Base-by-base conservation (phyloP, 1,139 yeast species). In the Suhomyces wounanorum region DNA sequence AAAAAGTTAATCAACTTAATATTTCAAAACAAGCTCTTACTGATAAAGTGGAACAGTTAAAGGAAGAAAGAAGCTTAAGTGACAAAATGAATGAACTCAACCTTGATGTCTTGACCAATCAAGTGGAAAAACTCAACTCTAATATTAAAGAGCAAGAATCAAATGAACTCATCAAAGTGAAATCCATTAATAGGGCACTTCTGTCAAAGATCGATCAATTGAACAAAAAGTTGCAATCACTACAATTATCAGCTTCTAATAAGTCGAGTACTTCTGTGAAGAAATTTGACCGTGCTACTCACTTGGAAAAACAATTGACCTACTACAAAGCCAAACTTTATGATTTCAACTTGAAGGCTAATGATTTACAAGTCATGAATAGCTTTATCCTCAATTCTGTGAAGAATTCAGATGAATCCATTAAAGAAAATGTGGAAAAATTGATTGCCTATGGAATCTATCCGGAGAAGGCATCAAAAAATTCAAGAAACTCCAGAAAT, bases 281-380 rank as follows among this genome's bases (percentile, higher is more conserved):
- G 11, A 45, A 44, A 17, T 42, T 48, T 9, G 45, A 48, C 10
- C 45, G 47, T 21, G 31, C 44, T n/a, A 51, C 37, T 14, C 58
- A 60, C 10, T 55, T 61, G 46, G 60, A 59, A 23, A 66, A 68
- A 41, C 74, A 72, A 52, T 56, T 72, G 43, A 65, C 66, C 37
- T 76, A 71, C 54, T 73, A 70, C 55, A 71, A 66, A 54, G 77
- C 76, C 16, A 70, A 67, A 50, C 66, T 73, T 43, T 66, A 67
- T 50, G 80, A 76, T 51, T 55, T 71, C 47, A 69, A 68, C 52
- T 41, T 73, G 51, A 66, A 69, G 59, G 67, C 79, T 51, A 66
- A 70, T 39, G 89, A 85, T 59, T 73, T 84, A 54, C 73, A 70
- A 53, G 72, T 80, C 57, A 75, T 83, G 75, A 79, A 83, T 56